phyloP scores from a whole-genome alignment of 495 filamentous ascomycete genomes.

The Penicillium nucicola region DNA sequence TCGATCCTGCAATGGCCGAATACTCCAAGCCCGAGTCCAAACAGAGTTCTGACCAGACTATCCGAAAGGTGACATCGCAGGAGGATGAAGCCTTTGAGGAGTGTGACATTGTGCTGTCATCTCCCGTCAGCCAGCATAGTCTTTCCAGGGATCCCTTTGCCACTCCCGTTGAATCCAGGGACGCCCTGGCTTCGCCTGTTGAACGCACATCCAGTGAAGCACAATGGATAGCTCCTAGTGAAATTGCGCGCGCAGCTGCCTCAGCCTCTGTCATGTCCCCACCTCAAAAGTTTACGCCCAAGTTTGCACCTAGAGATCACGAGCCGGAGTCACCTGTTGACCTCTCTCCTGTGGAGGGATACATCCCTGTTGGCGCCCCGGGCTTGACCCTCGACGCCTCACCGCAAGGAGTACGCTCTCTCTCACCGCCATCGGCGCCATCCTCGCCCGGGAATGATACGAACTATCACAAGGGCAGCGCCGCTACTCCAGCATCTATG shows the following conservation, averaged over 20 bases:
- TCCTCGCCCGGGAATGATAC: slow-evolving; percentile 62
- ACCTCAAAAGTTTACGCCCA: slow-evolving; percentile 31
- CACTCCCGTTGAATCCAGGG: slow-evolving; percentile 17
- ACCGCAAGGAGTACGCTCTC: slow-evolving; percentile 57
- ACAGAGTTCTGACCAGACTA: slow-evolving; percentile 24
- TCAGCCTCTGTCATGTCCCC: slow-evolving; percentile 32
- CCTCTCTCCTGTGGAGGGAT: slow-evolving; percentile 51
- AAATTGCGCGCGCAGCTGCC: slow-evolving; percentile 6
- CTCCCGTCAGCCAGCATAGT: slow-evolving; percentile 15
- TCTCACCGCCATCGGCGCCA: slow-evolving; percentile 60
- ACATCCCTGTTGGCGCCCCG: slow-evolving; percentile 42
- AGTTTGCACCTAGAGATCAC: slow-evolving; percentile 41
- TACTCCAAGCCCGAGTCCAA: slow-evolving; percentile 7
- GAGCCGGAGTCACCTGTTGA: slow-evolving; percentile 74
- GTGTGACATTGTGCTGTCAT: slow-evolving; percentile 12
- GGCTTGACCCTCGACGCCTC: slow-evolving; percentile 64
- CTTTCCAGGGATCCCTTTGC: slow-evolving; percentile 28
- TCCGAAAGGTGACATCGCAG: slow-evolving; percentile 40
- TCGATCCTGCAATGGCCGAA: slow-evolving; percentile 13
- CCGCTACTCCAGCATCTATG: slow-evolving; percentile 39
- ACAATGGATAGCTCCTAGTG: slow-evolving; percentile 16
- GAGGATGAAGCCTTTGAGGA: slow-evolving; percentile 25
- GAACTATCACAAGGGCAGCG: slow-evolving; percentile 27
- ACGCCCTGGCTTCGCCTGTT: slow-evolving; percentile 23
- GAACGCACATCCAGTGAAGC: slow-evolving; percentile 27